Conservation (phyloP, 2,329 filamentous ascomycete genomes). For the Cladosporium sp. region DNA sequence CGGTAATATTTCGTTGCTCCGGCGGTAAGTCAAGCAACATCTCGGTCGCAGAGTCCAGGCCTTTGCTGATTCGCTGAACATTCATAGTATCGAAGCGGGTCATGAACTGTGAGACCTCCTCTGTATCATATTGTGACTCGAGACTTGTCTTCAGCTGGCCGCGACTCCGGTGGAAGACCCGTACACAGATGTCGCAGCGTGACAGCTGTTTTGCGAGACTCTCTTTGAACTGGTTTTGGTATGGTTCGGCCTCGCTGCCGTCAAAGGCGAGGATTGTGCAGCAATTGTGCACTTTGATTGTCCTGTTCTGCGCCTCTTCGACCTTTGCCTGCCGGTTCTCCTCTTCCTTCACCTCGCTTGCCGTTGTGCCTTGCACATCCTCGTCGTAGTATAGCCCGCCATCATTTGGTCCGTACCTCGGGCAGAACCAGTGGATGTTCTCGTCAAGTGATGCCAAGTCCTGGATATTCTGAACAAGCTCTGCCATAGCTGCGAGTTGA, state of each 20-base stretch:
- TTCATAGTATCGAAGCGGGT: conserved; percentile 48
- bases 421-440: conserved; percentile 51
- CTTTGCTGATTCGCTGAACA: conserved; percentile 44
- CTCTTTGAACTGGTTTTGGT: conserved; percentile 43
- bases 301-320: conserved; percentile 42
- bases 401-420: conserved; percentile 41
- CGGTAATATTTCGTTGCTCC: conserved; percentile 51
- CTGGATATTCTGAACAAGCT: conserved; percentile 25
- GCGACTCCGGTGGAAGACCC: conserved; percentile 49
- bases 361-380: conserved; percentile 37
- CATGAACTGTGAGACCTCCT: conserved; percentile 48
- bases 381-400: conserved; percentile 45
- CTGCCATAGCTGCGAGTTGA: conserved; percentile 10
- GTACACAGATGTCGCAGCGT: conserved; percentile 52
- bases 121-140: conserved; percentile 45
- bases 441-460: conserved; percentile 33
- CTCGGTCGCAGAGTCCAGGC: conserved; percentile 44
- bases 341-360: conserved; percentile 30
- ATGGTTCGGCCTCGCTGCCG: conserved; percentile 46
- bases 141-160: conserved; percentile 43
- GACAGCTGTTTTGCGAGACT: conserved; percentile 45
- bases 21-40: conserved; percentile 48
- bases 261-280: conserved; percentile 51
- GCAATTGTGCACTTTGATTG: conserved; percentile 43
- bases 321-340: conserved; percentile 34